A percentile compares a stretch with the other conserved stretches of the same genome.
These are phyloP conservation scores for Starmerella etchellsii DNA, from an alignment of 805 yeast species.

Conservation along the genomic window DNA sequence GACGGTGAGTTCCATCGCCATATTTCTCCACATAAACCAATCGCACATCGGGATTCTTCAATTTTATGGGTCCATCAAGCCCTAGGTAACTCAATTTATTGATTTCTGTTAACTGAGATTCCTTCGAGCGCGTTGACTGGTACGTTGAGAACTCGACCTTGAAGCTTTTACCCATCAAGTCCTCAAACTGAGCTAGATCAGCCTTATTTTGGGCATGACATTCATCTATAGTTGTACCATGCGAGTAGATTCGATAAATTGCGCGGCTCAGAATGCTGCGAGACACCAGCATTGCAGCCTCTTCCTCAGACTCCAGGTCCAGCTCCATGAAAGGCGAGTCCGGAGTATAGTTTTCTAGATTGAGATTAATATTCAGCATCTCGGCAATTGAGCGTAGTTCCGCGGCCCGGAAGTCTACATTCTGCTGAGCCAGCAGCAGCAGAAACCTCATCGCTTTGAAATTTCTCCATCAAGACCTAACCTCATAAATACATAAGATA, in stretches of 20 bases:
- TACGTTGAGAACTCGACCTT: slow-evolving; percentile 73
- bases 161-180: slow-evolving; percentile 36
- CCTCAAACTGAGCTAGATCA: slow-evolving; percentile 27
- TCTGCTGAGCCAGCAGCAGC: slow-evolving; percentile 75
- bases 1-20: slow-evolving; percentile 35
- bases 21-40: slow-evolving; percentile 71
- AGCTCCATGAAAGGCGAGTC: slow-evolving; percentile 58
- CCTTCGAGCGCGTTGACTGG: slow-evolving; percentile 48
- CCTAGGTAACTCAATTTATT: slow-evolving; percentile 55
- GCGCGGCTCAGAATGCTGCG: slow-evolving; percentile 62
- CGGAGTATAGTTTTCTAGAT: slow-evolving; percentile 46
- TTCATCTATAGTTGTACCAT: slow-evolving; percentile 42
- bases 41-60: slow-evolving; percentile 62
- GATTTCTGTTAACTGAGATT: slow-evolving; percentile 46
- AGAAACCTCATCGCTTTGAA: slow-evolving; percentile 38
- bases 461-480: too few relatives aligned
- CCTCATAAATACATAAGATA: too few relatives aligned
- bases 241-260: slow-evolving; percentile 77
- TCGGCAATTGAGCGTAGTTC: slow-evolving; percentile 80
- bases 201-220: slow-evolving; percentile 42
- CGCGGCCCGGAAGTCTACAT: slow-evolving; percentile 62
- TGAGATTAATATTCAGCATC: slow-evolving; percentile 41
- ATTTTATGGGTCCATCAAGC: slow-evolving; percentile 61
- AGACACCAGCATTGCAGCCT: slow-evolving; percentile 49
- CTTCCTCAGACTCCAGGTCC: slow-evolving; percentile 48